Evolutionary conservation across 169 alveolate genomes (phyloP).

Genomic region (Besnoitia besnoiti): DNA sequence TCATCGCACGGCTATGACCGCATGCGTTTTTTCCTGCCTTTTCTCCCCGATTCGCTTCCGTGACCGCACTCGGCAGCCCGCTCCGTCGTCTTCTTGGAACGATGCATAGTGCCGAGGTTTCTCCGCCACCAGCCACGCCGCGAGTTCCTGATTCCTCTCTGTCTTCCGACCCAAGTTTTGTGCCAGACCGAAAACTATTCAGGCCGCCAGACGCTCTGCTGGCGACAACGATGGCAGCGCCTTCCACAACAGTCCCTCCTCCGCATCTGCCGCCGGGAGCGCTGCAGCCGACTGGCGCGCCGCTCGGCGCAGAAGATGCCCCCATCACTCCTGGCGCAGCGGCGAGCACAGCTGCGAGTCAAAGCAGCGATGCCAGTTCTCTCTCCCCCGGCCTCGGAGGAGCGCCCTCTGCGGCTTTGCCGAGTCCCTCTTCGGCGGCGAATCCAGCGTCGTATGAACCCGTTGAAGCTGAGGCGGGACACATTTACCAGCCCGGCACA

Average conservation of each 20-base stretch:
- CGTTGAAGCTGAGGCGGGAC: slow-evolving; percentile 23
- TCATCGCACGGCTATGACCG: neutral
- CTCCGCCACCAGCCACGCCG: neutral
- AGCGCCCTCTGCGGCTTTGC: neutral
- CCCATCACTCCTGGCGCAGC: neutral
- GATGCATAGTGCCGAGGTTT: neutral
- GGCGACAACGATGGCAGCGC: neutral
- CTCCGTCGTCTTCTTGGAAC: neutral
- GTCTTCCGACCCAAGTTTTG: no score
- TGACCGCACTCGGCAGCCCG: neutral
- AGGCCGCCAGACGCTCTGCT: neutral
- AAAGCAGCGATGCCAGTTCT: neutral
- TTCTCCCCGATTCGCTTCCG: neutral
- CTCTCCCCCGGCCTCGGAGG: neutral
- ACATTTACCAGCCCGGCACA: neutral
- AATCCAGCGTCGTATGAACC: neutral
- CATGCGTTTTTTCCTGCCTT: neutral
- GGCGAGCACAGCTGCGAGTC: neutral
- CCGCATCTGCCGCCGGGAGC: neutral
- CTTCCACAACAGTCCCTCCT: neutral
- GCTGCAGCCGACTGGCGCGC: neutral
- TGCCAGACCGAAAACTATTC: neutral
- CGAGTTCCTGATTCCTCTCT: neutral
- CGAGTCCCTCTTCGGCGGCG: neutral
- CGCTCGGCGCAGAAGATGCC: neutral